Conservation (phyloP, 1,284 basidiomycete species). For the Sanguinoderma infundibulare region DNA sequence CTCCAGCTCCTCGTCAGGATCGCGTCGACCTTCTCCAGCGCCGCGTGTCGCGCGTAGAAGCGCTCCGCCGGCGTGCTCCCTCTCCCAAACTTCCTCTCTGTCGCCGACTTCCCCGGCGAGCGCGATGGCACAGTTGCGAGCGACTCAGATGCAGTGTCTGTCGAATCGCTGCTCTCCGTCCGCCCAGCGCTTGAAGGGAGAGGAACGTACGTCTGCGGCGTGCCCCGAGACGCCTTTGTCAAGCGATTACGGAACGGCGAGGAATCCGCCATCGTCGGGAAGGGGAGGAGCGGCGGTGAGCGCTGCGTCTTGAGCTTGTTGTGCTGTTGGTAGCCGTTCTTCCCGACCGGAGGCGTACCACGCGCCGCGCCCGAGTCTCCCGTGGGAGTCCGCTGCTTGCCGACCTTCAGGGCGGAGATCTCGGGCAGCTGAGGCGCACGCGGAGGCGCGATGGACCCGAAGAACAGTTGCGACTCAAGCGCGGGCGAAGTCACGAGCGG, state of each 20-base stretch:
- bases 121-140: not conserved
- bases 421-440: not conserved
- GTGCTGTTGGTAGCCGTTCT: constrained; percentile 5
- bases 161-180: constrained; percentile 9
- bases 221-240: constrained; percentile 23
- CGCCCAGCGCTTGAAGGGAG: constrained; percentile 2
- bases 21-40: constrained; percentile 37
- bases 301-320: constrained; percentile 30
- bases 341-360: not conserved
- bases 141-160: constrained; percentile 2
- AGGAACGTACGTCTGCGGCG: not conserved
- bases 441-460: constrained; percentile 20
- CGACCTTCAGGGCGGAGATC: not conserved
- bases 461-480: constrained; percentile 40
- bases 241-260: constrained; percentile 30
- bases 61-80: constrained; percentile 33
- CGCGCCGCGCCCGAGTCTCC: not conserved
- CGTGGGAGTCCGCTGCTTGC: not conserved
- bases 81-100: not conserved
- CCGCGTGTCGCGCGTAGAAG: constrained; percentile 31
- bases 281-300: constrained; percentile 30
- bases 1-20: constrained; percentile 39
- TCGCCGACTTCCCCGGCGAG: not conserved
- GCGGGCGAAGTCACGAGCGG: constrained; percentile 38
- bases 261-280: constrained; percentile 28